phyloP scores from a whole-genome alignment of 2,329 filamentous ascomycete genomes.

The Celoporthe dispersa region DNA sequence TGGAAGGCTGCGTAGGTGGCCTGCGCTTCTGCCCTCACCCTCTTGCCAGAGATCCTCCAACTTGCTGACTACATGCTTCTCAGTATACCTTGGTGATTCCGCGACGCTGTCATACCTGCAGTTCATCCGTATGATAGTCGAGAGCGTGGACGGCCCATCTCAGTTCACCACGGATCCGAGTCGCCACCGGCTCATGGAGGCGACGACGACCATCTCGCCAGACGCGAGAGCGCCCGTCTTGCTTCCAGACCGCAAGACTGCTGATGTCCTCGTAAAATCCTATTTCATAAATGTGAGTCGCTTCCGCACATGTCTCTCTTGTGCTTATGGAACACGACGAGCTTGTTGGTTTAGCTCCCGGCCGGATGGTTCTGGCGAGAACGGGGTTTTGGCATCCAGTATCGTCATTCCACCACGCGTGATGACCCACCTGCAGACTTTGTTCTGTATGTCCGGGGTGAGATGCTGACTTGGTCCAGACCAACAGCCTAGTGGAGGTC shows the following conservation, averaged over 20 bases:
- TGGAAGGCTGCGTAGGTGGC: conserved; percentile 57
- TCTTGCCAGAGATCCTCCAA: no score
- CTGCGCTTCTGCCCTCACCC: neutral
- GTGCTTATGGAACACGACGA: neutral
- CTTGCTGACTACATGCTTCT: conserved; percentile 28
- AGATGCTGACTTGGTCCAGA: conserved; percentile 44
- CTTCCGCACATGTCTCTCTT: neutral
- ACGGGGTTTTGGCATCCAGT: neutral
- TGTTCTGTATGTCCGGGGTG: neutral
- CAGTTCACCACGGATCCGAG: conserved; percentile 62
- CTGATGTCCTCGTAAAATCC: conserved; percentile 58
- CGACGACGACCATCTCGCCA: conserved; percentile 51
- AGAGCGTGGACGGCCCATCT: conserved; percentile 56
- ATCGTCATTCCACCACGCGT: neutral
- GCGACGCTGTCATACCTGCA: conserved; percentile 65
- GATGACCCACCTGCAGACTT: neutral
- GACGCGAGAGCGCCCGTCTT: conserved; percentile 53
- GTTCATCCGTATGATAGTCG: conserved; percentile 63
- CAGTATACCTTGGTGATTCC: conserved; percentile 64
- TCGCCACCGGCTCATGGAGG: conserved; percentile 61
- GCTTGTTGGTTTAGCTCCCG: neutral
- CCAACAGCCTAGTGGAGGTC: conserved; percentile 63
- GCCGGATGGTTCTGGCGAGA: neutral
- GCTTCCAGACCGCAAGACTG: conserved; percentile 59
- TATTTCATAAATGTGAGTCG: conserved; percentile 63